A percentile compares a stretch with the other conserved stretches of the same genome.
These are phyloP conservation scores for Solanum rostratum DNA, from an alignment of 257 asterid species.

Conservation along the genomic window DNA sequence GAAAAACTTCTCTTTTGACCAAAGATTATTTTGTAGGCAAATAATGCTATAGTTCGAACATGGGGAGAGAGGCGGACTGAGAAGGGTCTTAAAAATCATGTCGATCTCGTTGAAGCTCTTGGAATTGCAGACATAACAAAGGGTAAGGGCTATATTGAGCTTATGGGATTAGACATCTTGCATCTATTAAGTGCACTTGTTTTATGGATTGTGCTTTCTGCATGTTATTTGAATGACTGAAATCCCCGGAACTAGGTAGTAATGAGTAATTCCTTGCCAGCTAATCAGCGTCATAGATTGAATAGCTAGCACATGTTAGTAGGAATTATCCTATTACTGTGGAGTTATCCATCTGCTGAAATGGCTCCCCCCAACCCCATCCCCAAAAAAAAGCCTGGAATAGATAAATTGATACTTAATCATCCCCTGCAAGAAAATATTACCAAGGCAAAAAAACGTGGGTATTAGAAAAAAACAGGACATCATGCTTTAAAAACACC, in stretches of 20 bases:
- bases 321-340: not conserved
- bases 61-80: constrained; percentile 81
- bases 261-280: not conserved
- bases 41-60: constrained; percentile 52
- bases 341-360: not conserved
- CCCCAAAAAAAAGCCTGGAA: not conserved
- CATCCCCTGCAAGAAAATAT: not conserved
- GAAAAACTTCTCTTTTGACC: not conserved
- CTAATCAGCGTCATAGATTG: not conserved
- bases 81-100: constrained; percentile 77
- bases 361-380: too few species aligned
- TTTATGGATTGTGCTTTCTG: not conserved
- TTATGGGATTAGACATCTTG: not conserved
- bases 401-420: not conserved
- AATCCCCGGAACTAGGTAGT: not conserved
- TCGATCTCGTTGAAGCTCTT: constrained; percentile 93
- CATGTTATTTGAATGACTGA: not conserved
- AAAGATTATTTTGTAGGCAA: constrained; percentile 34
- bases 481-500: not conserved
- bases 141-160: constrained; percentile 27
- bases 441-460: not conserved
- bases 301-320: not conserved
- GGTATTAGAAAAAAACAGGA: not conserved
- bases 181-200: not conserved
- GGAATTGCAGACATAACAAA: constrained; percentile 70